Evolutionary conservation across 2,329 filamentous ascomycete species (phyloP).

Genomic region (Diaporthe australafricana): DNA sequence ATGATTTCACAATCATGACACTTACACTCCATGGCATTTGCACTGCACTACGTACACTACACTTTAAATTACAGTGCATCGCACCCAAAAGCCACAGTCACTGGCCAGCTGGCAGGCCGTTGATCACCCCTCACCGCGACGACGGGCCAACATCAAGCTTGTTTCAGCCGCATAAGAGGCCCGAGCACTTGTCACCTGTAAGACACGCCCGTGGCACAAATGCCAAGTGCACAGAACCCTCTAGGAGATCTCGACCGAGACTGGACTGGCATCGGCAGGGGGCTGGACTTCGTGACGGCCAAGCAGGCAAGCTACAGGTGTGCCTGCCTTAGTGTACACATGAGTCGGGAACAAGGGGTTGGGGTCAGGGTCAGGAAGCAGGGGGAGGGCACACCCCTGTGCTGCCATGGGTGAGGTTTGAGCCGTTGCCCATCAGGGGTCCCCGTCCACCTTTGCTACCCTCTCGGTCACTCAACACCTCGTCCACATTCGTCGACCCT

Average conservation of each 20-base stretch:
- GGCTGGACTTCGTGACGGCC: background rate
- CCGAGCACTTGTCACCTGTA: conserved; percentile 24
- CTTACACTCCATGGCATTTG: background rate
- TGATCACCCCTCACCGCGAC: conserved; percentile 22
- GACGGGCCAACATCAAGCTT: conserved; percentile 16
- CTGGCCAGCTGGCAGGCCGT: background rate
- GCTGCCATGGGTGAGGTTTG: too few species aligned
- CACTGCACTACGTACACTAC: background rate
- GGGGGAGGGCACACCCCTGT: too few species aligned
- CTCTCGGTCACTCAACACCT: background rate
- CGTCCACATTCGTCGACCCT: background rate
- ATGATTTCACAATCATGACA: background rate
- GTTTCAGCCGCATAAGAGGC: conserved; percentile 25
- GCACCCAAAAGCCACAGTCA: background rate
- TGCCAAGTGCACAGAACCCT: background rate
- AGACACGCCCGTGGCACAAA: conserved; percentile 18
- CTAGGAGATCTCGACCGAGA: background rate
- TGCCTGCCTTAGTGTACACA: background rate
- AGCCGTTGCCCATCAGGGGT: too few species aligned
- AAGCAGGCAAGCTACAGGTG: too few species aligned
- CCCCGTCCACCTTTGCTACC: too few species aligned
- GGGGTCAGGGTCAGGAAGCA: too few species aligned
- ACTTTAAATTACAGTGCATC: background rate
- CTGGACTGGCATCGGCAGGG: background rate
- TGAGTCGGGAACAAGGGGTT: conserved; percentile 17